Conservation (phyloP, 495 filamentous ascomycete genomes). For the Penicillium paxilli region DNA sequence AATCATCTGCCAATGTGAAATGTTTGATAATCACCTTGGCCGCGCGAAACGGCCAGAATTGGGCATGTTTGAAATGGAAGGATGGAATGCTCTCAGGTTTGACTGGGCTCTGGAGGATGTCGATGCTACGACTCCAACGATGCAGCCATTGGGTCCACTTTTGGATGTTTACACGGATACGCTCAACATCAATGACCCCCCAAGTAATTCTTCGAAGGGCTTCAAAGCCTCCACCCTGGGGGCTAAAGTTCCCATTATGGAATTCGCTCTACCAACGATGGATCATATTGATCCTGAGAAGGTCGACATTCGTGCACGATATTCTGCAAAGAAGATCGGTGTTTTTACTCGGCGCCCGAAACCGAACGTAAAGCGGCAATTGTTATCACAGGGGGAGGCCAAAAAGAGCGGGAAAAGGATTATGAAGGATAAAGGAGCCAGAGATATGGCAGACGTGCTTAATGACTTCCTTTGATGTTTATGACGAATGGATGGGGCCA, state of each 20-base stretch:
- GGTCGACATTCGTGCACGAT: not conserved
- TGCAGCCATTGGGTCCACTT: not conserved
- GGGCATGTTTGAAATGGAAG: not conserved
- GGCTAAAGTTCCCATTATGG: not conserved
- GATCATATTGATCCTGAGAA: not conserved
- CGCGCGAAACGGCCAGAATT: not conserved
- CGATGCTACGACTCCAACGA: too few species aligned
- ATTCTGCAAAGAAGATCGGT: not conserved
- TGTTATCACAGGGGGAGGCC: not conserved
- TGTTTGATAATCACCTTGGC: not conserved
- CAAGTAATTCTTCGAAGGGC: not conserved
- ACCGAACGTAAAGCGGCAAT: not conserved
- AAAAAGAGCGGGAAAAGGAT: not conserved
- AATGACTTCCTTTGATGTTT: not conserved
- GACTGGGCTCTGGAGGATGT: not conserved
- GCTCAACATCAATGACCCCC: not conserved
- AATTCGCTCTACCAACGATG: not conserved
- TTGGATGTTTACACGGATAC: not conserved
- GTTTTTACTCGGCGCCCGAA: not conserved
- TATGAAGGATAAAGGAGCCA: not conserved
- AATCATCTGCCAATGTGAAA: conserved; percentile 24
- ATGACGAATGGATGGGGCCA: not conserved
- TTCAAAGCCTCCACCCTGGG: not conserved
- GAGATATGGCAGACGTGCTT: not conserved
- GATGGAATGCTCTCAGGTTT: not conserved